Conservation (phyloP, 352 stramenopile species). For the Salisapilia sapeloensis region DNA sequence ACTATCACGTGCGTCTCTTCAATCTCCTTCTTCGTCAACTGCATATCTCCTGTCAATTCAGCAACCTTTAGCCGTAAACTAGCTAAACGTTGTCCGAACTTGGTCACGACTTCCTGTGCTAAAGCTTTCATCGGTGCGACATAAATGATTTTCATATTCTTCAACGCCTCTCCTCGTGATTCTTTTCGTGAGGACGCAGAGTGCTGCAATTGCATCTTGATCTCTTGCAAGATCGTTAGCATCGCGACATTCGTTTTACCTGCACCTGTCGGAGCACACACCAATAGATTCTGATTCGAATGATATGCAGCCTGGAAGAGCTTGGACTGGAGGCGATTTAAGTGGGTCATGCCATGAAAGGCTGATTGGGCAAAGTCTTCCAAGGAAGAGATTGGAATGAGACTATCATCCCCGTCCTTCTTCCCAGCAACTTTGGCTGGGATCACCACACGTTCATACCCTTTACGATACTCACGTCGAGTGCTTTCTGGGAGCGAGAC, state of each 20-base stretch:
- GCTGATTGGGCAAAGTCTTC: slow-evolving; percentile 62
- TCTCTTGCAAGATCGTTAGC: slow-evolving; percentile 88
- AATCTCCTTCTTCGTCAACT: slow-evolving; percentile 95
- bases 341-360: slow-evolving; percentile 46
- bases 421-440: slow-evolving; percentile 45
- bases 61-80: slow-evolving; percentile 58
- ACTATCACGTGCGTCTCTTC: slow-evolving; percentile 93
- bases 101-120: slow-evolving; percentile 98
- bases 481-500: slow-evolving; percentile 36
- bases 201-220: slow-evolving; percentile 56
- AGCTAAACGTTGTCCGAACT: slow-evolving; percentile 86
- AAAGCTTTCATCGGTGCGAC: slow-evolving; percentile 96
- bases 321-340: slow-evolving; percentile 97
- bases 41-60: slow-evolving; percentile 97
- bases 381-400: slow-evolving; percentile 45
- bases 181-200: slow-evolving; percentile 4
- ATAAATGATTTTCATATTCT: slow-evolving; percentile 91
- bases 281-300: slow-evolving; percentile 94
- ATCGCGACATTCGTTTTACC: slow-evolving; percentile 99
- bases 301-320: slow-evolving; percentile 94
- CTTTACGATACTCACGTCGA: slow-evolving; percentile 61
- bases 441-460: slow-evolving; percentile 75
- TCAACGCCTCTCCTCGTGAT: slow-evolving; percentile 13
- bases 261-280: slow-evolving; percentile 85
- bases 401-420: slow-evolving; percentile 26